Percentiles rank a stretch among this genome's conserved stretches.
Conservation (phyloP, 2,329 filamentous ascomycete genomes). For the Arthrinium phaeospermum region DNA sequence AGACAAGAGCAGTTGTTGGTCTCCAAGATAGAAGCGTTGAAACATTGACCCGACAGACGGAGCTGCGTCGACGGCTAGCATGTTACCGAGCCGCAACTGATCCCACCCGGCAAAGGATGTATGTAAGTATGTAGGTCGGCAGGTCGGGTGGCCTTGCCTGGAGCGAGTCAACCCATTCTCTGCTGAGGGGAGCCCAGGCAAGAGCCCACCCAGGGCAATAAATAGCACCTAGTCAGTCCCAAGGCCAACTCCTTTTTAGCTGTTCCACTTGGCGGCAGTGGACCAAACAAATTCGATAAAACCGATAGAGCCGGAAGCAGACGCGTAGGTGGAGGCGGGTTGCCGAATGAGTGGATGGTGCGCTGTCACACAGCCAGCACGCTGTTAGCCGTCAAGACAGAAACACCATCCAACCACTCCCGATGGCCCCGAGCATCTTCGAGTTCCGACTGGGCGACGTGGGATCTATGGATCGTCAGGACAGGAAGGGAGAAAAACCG, state of each 20-base stretch:
- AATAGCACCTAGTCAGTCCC: background rate
- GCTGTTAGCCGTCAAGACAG: background rate
- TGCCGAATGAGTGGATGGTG: background rate
- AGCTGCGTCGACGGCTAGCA: background rate
- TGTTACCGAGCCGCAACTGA: conserved; percentile 3
- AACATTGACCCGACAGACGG: background rate
- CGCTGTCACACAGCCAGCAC: background rate
- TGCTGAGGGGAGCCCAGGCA: background rate
- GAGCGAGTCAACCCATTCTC: background rate
- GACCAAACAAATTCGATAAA: background rate
- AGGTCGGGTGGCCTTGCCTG: background rate
- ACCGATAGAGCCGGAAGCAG: conserved; percentile 9
- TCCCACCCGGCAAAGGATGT: background rate
- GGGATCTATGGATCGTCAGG: background rate
- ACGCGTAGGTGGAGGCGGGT: background rate
- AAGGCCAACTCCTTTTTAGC: background rate
- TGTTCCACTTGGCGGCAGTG: conserved; percentile 14
- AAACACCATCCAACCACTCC: background rate
- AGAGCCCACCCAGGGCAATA: background rate
- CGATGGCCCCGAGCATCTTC: background rate
- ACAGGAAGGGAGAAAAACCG: background rate
- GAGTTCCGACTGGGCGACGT: conserved; percentile 5
- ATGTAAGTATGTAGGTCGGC: background rate
- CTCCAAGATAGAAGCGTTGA: background rate
- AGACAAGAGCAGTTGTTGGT: background rate